Conservation (phyloP, 169 alveolate species). For the Plasmodium gallinaceum region DNA sequence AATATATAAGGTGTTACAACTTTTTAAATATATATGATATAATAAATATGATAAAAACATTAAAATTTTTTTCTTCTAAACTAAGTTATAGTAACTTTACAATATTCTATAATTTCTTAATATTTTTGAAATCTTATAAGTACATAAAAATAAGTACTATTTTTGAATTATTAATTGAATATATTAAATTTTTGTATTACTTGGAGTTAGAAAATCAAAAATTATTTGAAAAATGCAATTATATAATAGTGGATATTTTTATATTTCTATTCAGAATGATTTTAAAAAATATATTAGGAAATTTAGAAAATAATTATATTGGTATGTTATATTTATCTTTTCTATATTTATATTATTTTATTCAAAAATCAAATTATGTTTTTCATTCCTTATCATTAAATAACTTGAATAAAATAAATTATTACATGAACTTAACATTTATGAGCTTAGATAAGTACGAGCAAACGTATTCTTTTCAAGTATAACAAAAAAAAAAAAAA, state of each 20-base stretch:
- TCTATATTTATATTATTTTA: conserved; percentile 38
- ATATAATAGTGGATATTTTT: not conserved
- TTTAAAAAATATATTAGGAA: conserved; percentile 28
- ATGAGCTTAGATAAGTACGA: conserved; percentile 43
- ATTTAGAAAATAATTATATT: conserved; percentile 45
- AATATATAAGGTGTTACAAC: conserved; percentile 7
- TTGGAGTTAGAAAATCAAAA: conserved; percentile 24
- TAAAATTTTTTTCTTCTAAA: conserved; percentile 20
- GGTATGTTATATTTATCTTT: conserved; percentile 65
- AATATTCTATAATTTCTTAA: not conserved
- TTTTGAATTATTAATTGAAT: conserved; percentile 45
- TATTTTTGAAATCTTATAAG: not conserved
- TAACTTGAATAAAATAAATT: conserved; percentile 18
- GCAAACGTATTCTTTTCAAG: conserved; percentile 50
- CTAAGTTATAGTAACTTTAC: not conserved
- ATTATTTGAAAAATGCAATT: conserved; percentile 15
- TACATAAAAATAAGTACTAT: conserved; percentile 27
- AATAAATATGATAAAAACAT: conserved; percentile 35
- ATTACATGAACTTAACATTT: not conserved
- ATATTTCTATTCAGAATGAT: conserved; percentile 7
- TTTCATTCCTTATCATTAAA: conserved; percentile 8
- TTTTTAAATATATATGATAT: conserved; percentile 19
- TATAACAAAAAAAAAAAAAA: not conserved
- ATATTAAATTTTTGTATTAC: conserved; percentile 42
- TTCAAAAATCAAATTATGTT: conserved; percentile 11